phyloP scores from a whole-genome alignment of 2,329 filamentous ascomycete genomes.

The Fusarium secorum region DNA sequence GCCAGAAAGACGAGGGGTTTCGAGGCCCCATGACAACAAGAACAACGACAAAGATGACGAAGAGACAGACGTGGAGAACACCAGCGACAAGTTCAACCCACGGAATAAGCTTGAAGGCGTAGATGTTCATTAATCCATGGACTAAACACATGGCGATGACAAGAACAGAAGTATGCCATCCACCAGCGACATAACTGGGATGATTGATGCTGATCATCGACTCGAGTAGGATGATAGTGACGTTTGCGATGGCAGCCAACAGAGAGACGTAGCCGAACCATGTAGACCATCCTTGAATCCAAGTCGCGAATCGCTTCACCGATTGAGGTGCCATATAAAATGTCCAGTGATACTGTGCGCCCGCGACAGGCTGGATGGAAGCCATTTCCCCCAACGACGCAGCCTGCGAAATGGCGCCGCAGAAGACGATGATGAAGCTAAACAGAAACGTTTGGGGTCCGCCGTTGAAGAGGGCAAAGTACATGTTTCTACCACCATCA shows the following conservation, averaged over 20 bases:
- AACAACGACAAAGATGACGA: constrained; percentile 37
- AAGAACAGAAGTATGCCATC: constrained; percentile 37
- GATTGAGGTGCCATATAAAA: constrained; percentile 33
- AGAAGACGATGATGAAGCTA: constrained; percentile 41
- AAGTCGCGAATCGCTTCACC: constrained; percentile 36
- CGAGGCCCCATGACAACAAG: constrained; percentile 38
- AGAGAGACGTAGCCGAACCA: constrained; percentile 40
- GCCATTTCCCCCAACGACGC: constrained; percentile 39
- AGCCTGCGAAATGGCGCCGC: constrained; percentile 34
- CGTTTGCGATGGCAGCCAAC: constrained; percentile 38
- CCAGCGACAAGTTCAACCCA: constrained; percentile 39
- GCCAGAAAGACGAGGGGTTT: constrained; percentile 34
- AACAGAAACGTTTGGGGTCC: constrained; percentile 39
- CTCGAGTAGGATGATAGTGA: constrained; percentile 40
- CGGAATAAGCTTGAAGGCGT: constrained; percentile 34
- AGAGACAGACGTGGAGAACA: constrained; percentile 35
- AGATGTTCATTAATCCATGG: constrained; percentile 35
- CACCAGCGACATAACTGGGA: constrained; percentile 31
- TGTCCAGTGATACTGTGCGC: constrained; percentile 39
- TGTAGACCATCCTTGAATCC: constrained; percentile 39
- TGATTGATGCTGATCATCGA: constrained; percentile 40
- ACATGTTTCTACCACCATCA: constrained; percentile 34
- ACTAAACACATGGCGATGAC: constrained; percentile 40
- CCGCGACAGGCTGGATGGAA: constrained; percentile 36
- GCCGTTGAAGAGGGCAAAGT: constrained; percentile 38